phyloP scores from a whole-genome alignment of 1,284 basidiomycete species.

The Puccinia triticina region DNA sequence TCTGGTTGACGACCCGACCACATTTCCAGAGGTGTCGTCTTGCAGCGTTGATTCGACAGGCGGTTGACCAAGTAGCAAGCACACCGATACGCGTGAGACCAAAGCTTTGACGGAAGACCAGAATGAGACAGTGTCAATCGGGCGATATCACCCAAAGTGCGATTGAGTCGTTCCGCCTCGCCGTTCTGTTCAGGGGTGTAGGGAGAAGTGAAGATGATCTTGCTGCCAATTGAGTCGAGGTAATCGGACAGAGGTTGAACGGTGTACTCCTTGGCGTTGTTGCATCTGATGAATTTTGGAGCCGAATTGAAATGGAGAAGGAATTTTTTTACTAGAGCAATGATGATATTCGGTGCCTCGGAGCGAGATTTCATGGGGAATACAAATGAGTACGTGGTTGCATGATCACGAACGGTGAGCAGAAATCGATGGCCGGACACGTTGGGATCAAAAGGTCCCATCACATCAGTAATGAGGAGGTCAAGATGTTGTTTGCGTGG shows the following conservation, averaged over 20 bases:
- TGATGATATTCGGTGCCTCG: background rate
- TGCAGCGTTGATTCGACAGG: background rate
- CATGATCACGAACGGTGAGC: too few relatives aligned
- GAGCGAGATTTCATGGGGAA: background rate
- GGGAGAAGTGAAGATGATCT: background rate
- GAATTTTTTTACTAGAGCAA: background rate
- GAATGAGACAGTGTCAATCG: background rate
- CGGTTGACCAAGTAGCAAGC: background rate
- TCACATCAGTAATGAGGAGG: background rate
- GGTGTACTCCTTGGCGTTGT: slow-evolving; percentile 28
- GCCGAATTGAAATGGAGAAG: background rate
- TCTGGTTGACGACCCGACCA: background rate
- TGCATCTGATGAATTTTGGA: background rate
- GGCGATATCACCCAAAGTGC: slow-evolving; percentile 9
- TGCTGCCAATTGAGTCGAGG: background rate
- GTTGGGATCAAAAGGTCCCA: background rate
- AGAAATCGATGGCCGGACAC: too few relatives aligned
- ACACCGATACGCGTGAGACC: slow-evolving; percentile 1
- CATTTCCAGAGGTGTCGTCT: background rate
- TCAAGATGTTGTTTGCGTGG: background rate
- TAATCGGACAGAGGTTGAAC: background rate
- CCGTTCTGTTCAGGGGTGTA: slow-evolving; percentile 31
- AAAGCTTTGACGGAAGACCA: background rate
- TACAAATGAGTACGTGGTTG: background rate
- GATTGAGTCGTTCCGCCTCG: slow-evolving; percentile 5